Base-by-base conservation (phyloP, 2,329 filamentous ascomycete species). In the Xylariaceae sp. region DNA sequence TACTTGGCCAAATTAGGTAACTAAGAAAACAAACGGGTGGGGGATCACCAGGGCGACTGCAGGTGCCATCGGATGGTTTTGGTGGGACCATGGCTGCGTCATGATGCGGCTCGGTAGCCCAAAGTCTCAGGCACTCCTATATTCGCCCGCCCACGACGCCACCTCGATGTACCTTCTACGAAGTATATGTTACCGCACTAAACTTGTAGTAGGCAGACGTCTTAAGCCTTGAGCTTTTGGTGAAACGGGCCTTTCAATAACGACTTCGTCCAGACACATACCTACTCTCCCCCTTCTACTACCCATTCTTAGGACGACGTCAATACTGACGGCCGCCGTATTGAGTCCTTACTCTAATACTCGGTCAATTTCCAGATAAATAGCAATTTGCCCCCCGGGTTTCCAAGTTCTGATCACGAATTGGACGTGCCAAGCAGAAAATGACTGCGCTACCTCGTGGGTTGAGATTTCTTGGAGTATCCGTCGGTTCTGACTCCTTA, bases 361-460 rank as follows among this genome's bases (percentile, higher is more conserved):
- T 24, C 11, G 21, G n/a, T n/a, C n/a, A n/a, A n/a, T n/a, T n/a
- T n/a, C n/a, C 11, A 24, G 21, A 24, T 24, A 24, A 11, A 11
- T 24, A 24, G 21, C 21, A 6, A 24, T 24, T 24, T 24, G 6
- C 21, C 5, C 13, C 12, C 9, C 27, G 28, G 16, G 11, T 31
- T 31, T 11, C 13, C 18, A 36, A 21, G 15, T 24, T 28, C 46
- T 31, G 27, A 14, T n/a, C n/a, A n/a, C n/a, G n/a, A n/a, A n/a
- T n/a, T n/a, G n/a, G n/a, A n/a, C n/a, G n/a, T n/a, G n/a, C 21
- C 6, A 24, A 24, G 11, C 7, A 11, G 11, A 51, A 49, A 16
- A 60, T 60, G 57, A 56, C 57, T 43, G 53, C 57, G 9, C 42
- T 60, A 47, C 57, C 57, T 47, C 55, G 57, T 60, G 50, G 34